These are phyloP conservation scores for Drechmeria coniospora DNA, from an alignment of 2,329 filamentous ascomycete species.

Conservation along the genomic window DNA sequence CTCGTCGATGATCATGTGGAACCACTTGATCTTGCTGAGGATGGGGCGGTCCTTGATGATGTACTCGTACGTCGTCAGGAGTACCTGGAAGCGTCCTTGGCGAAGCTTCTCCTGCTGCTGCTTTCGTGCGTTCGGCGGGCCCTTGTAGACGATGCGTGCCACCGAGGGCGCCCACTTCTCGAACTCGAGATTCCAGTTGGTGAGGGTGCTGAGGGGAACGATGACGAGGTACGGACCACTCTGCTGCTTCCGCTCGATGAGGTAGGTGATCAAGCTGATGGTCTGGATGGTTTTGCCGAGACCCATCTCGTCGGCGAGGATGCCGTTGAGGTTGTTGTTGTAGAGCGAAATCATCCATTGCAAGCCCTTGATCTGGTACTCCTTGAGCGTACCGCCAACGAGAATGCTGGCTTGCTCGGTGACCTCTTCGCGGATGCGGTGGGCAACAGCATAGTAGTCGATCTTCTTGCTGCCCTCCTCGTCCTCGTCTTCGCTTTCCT, in stretches of 20 bases:
- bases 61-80: slow-evolving; percentile 97
- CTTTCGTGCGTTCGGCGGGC: slow-evolving; percentile 76
- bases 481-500: slow-evolving; percentile 54
- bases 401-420: slow-evolving; percentile 69
- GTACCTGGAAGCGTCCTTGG: slow-evolving; percentile 86
- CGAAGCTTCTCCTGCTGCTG: slow-evolving; percentile 87
- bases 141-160: slow-evolving; percentile 86
- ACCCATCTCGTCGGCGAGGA: slow-evolving; percentile 98
- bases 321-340: slow-evolving; percentile 99
- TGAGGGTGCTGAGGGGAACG: slow-evolving; percentile 88
- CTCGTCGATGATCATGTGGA: slow-evolving; percentile 99
- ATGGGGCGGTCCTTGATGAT: slow-evolving; percentile 97
- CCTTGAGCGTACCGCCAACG: slow-evolving; percentile 84
- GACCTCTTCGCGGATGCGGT: slow-evolving; percentile 89
- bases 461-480: slow-evolving; percentile 66
- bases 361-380: slow-evolving; percentile 95
- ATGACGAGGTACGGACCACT: slow-evolving; percentile 90
- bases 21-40: slow-evolving; percentile 97
- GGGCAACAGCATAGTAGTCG: slow-evolving; percentile 96
- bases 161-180: slow-evolving; percentile 96
- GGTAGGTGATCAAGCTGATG: slow-evolving; percentile 91
- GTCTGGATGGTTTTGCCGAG: slow-evolving; percentile 99
- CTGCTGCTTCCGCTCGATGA: slow-evolving; percentile 91
- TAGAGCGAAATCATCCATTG: slow-evolving; percentile 99
- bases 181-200: slow-evolving; percentile 97